A percentile compares a stretch with the other conserved stretches of the same genome.
Evolutionary conservation across 257 asterid genomes (phyloP).

Genomic region (Agastache rugosa): DNA sequence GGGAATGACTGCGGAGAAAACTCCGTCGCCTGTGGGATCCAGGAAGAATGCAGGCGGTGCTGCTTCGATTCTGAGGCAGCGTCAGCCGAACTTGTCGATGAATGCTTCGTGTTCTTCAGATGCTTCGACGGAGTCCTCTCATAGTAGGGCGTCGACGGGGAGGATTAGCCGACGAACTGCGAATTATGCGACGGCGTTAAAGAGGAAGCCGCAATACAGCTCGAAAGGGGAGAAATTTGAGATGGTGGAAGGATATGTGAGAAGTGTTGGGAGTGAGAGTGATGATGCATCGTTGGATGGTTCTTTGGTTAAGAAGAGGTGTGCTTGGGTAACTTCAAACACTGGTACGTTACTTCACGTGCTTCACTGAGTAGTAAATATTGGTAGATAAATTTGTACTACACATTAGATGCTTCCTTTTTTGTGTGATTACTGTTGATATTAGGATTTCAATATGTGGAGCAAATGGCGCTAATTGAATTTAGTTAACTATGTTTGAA

Average conservation of each 20-base stretch:
- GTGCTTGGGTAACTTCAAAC: constrained; percentile 93
- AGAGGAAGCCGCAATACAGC: constrained; percentile 62
- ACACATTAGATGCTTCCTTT: constrained; percentile 14
- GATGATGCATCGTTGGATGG: constrained; percentile 53
- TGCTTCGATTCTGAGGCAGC: constrained; percentile 62
- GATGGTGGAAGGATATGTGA: constrained; percentile 49
- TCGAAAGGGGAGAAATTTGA: constrained; percentile 46
- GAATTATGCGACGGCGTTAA: constrained; percentile 39
- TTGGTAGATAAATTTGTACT: constrained; percentile 7
- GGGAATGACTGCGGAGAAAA: constrained; percentile 38
- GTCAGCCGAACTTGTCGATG: constrained; percentile 66
- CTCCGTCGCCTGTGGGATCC: constrained; percentile 49
- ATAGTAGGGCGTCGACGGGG: constrained; percentile 90
- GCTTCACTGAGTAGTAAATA: constrained; percentile 24
- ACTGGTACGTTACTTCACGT: constrained; percentile 61
- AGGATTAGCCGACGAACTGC: constrained; percentile 55
- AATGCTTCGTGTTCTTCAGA: constrained; percentile 94
- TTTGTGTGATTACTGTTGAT: background rate
- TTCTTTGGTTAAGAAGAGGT: constrained; percentile 66
- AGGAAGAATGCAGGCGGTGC: constrained; percentile 57
- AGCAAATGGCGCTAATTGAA: background rate
- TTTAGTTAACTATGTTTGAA: constrained; percentile 23
- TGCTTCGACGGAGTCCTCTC: constrained; percentile 90
- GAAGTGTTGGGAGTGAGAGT: constrained; percentile 47
- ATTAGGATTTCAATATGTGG: constrained; percentile 13